Conservation (phyloP, 2,329 filamentous ascomycete species). For the Xylariaceae sp. region DNA sequence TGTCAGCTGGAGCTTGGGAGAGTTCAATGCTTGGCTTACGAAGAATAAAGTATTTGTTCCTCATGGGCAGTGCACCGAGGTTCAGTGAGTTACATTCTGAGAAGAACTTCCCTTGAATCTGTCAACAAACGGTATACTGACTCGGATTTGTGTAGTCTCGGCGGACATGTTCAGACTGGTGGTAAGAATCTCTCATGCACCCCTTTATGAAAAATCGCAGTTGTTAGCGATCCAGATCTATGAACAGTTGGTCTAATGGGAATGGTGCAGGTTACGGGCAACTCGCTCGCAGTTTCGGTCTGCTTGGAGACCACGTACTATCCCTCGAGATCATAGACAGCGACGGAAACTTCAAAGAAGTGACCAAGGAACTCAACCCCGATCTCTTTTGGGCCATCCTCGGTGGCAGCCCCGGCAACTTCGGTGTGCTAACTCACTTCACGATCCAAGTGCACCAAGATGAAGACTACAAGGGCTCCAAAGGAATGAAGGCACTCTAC, state of each 20-base stretch:
- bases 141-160: slow-evolving; percentile 25
- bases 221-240: not conserved
- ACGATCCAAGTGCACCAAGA: slow-evolving; percentile 42
- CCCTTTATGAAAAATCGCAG: not conserved
- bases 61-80: slow-evolving; percentile 42
- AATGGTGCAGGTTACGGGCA: slow-evolving; percentile 37
- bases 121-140: slow-evolving; percentile 3
- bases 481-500: slow-evolving; percentile 39
- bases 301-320: slow-evolving; percentile 50
- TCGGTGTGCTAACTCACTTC: slow-evolving; percentile 51
- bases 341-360: slow-evolving; percentile 40
- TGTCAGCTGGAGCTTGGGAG: slow-evolving; percentile 39
- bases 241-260: slow-evolving; percentile 5
- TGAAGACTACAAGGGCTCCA: slow-evolving; percentile 36
- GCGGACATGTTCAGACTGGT: slow-evolving; percentile 44
- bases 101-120: too few relatives aligned
- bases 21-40: slow-evolving; percentile 40
- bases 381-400: slow-evolving; percentile 57
- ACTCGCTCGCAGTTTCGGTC: slow-evolving; percentile 44
- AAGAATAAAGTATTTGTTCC: slow-evolving; percentile 41
- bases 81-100: slow-evolving; percentile 28
- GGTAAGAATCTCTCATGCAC: slow-evolving; percentile 26
- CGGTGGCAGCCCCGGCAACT: slow-evolving; percentile 54
- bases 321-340: slow-evolving; percentile 44
- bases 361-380: slow-evolving; percentile 43